Evolutionary conservation across 1,139 yeast genomes (phyloP).

Genomic region (Meyerozyma athensensis): DNA sequence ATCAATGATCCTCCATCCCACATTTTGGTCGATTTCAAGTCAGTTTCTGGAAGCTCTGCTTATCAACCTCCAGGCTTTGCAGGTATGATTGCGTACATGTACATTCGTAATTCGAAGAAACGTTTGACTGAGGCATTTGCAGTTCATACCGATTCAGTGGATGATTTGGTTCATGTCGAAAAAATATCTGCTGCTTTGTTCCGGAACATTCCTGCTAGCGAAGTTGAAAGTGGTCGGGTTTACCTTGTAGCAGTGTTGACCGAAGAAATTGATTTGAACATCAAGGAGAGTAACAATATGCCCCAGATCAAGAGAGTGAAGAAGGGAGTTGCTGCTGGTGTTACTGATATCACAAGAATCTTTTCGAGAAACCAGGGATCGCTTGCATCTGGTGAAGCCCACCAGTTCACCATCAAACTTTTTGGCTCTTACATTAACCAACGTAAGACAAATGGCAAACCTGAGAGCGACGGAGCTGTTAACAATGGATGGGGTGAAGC

Average conservation of each 20-base stretch:
- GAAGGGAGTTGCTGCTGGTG: constrained; percentile 87
- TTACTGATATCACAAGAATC: constrained; percentile 76
- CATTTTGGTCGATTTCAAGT: constrained; percentile 73
- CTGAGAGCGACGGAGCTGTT: constrained; percentile 14
- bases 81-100: constrained; percentile 70
- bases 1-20: constrained; percentile 62
- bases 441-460: constrained; percentile 14
- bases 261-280: constrained; percentile 47
- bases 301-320: constrained; percentile 45
- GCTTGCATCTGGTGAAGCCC: constrained; percentile 56
- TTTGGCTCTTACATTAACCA: constrained; percentile 61
- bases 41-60: constrained; percentile 59
- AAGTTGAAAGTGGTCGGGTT: constrained; percentile 56
- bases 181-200: constrained; percentile 76
- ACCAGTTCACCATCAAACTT: constrained; percentile 66
- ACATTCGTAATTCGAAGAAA: constrained; percentile 59
- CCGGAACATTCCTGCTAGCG: constrained; percentile 70
- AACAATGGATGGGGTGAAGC: constrained; percentile 91
- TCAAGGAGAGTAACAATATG: constrained; percentile 19
- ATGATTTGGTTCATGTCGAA: constrained; percentile 57
- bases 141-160: constrained; percentile 56
- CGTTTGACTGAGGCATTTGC: constrained; percentile 80
- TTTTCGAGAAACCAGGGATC: constrained; percentile 65
- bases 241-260: constrained; percentile 66
- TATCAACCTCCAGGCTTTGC: constrained; percentile 65